Percentiles rank a stretch among this genome's conserved stretches.
Conservation (phyloP, 2,329 filamentous ascomycete genomes). For the Pyrenophora tritici-repentis region DNA sequence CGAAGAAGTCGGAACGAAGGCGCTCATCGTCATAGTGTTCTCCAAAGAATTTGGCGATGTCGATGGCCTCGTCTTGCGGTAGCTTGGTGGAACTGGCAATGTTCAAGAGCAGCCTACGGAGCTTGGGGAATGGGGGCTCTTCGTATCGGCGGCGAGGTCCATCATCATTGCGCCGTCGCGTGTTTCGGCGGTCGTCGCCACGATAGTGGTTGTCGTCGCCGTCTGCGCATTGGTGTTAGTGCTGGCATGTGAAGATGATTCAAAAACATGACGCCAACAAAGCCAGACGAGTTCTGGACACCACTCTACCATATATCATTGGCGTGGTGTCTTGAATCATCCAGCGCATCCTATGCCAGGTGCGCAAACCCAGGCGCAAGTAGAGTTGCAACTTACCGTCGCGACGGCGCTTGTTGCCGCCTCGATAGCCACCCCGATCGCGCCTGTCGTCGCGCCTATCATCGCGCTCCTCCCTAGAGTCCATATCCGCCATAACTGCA, state of each 20-base stretch:
- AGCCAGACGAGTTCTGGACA: background rate
- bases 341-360: background rate
- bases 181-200: conserved; percentile 38
- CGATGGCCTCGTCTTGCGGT: conserved; percentile 45
- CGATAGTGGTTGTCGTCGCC: conserved; percentile 34
- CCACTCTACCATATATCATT: background rate
- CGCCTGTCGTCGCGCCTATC: conserved; percentile 39
- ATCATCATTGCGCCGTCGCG: conserved; percentile 38
- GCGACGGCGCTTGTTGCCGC: conserved; percentile 39
- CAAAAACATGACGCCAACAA: background rate
- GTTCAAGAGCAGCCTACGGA: conserved; percentile 43
- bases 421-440: conserved; percentile 30
- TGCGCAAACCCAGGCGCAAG: background rate
- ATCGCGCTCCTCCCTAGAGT: conserved; percentile 37
- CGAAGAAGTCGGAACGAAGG: conserved; percentile 72
- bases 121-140: conserved; percentile 42
- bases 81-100: conserved; percentile 47
- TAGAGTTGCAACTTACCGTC: conserved; percentile 32
- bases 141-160: conserved; percentile 41
- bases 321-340: background rate
- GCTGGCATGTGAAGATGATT: background rate
- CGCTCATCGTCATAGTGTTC: conserved; percentile 81
- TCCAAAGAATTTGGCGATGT: conserved; percentile 65
- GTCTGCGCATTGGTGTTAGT: conserved; percentile 24
- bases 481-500: conserved; percentile 36